These are phyloP conservation scores for Fusarium sp. DNA, from an alignment of 2,329 filamentous ascomycete genomes.

Conservation along the genomic window DNA sequence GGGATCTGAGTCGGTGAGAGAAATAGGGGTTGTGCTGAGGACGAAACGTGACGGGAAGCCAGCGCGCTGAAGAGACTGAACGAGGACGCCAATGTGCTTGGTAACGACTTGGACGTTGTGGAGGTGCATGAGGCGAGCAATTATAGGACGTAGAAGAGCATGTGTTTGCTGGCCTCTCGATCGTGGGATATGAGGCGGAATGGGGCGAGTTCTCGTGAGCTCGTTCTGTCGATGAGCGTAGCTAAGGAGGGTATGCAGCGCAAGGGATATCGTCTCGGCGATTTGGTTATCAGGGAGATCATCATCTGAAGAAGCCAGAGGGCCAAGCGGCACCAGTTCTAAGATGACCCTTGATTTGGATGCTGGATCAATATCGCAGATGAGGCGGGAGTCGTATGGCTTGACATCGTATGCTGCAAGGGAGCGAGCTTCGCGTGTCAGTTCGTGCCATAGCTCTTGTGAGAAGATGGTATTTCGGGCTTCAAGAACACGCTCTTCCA, in stretches of 20 bases:
- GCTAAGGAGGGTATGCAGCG: slow-evolving; percentile 78
- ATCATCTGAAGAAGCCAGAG: slow-evolving; percentile 44
- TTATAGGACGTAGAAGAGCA: slow-evolving; percentile 61
- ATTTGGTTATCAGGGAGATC: slow-evolving; percentile 56
- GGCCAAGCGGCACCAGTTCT: slow-evolving; percentile 71
- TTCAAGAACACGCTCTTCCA: slow-evolving; percentile 76
- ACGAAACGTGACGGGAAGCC: slow-evolving; percentile 56
- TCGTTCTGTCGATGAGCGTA: slow-evolving; percentile 83
- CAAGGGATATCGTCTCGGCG: slow-evolving; percentile 72
- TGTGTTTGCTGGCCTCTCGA: slow-evolving; percentile 54
- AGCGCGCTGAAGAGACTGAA: slow-evolving; percentile 55
- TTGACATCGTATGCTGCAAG: slow-evolving; percentile 77
- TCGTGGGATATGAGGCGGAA: slow-evolving; percentile 51
- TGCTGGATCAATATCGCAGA: slow-evolving; percentile 61
- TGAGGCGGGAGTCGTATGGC: slow-evolving; percentile 66
- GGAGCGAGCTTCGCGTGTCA: slow-evolving; percentile 81
- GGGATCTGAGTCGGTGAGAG: slow-evolving; percentile 40
- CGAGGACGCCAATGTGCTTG: slow-evolving; percentile 55
- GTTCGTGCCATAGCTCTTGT: slow-evolving; percentile 90
- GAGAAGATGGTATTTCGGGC: slow-evolving; percentile 83
- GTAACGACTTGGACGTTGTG: slow-evolving; percentile 52
- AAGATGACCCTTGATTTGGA: slow-evolving; percentile 67
- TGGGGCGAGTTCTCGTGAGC: slow-evolving; percentile 70
- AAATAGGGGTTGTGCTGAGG: slow-evolving; percentile 51
- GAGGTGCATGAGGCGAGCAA: slow-evolving; percentile 59